Conservation (phyloP, 306 rosid species). For the Trifolium pratense region DNA sequence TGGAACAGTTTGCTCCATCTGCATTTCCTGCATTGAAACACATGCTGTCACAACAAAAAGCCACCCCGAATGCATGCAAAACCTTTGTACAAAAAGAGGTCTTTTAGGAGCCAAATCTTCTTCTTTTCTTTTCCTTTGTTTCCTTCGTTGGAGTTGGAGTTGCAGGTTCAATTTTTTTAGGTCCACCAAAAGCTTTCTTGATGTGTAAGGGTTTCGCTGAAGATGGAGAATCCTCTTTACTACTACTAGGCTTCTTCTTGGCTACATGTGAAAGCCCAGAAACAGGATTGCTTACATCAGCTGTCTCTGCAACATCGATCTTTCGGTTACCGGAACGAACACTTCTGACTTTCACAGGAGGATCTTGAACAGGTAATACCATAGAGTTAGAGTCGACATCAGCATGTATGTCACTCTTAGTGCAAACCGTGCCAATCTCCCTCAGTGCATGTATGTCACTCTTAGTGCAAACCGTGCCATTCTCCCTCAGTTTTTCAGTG, state of each 20-base stretch:
- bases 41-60: neutral
- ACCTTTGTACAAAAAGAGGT: slow-evolving; percentile 33
- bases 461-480: slow-evolving; percentile 36
- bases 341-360: slow-evolving; percentile 57
- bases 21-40: neutral
- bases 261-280: slow-evolving; percentile 47
- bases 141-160: slow-evolving; percentile 52
- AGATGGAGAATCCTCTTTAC: slow-evolving; percentile 47
- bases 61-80: slow-evolving; percentile 1
- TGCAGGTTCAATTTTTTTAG: slow-evolving; percentile 43
- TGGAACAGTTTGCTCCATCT: neutral
- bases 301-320: slow-evolving; percentile 36
- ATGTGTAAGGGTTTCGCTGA: slow-evolving; percentile 47
- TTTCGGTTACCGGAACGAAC: slow-evolving; percentile 46
- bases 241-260: slow-evolving; percentile 42
- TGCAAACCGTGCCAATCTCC: slow-evolving; percentile 40
- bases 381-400: slow-evolving; percentile 15
- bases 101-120: slow-evolving; percentile 1
- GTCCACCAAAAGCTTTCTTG: slow-evolving; percentile 54
- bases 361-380: slow-evolving; percentile 36
- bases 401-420: slow-evolving; percentile 37
- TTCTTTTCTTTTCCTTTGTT: slow-evolving; percentile 66
- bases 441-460: too few relatives aligned
- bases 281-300: slow-evolving; percentile 36
- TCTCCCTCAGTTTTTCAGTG: slow-evolving; percentile 52